phyloP scores from a whole-genome alignment of 1,139 yeast species.

The Debaryomycetaceae sp. region DNA sequence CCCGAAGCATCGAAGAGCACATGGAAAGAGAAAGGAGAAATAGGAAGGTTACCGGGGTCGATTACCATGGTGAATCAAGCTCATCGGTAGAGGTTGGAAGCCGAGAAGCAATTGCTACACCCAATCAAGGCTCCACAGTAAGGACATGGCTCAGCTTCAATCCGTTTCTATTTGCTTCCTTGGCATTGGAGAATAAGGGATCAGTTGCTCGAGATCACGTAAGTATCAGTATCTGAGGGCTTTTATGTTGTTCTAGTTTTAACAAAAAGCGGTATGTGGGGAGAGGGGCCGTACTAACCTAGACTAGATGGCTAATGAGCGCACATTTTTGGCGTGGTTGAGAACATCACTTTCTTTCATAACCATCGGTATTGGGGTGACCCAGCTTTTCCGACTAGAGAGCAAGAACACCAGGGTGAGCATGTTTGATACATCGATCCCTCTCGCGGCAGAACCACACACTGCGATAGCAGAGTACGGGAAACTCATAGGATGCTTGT shows the following conservation, averaged over 20 bases:
- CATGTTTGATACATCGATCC: constrained; percentile 12
- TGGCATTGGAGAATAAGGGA: constrained; percentile 43
- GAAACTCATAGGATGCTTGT: constrained; percentile 35
- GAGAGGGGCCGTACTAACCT: constrained; percentile 5
- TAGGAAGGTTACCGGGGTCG: not conserved
- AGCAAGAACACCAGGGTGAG: constrained; percentile 16
- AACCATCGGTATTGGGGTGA: constrained; percentile 41
- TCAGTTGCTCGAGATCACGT: constrained; percentile 49
- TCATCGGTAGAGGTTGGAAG: not conserved
- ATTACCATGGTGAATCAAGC: not conserved
- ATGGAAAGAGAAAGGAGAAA: not conserved
- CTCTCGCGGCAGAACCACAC: constrained; percentile 7
- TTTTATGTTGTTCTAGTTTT: not conserved
- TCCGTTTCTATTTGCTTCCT: constrained; percentile 16
- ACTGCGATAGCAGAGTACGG: constrained; percentile 23
- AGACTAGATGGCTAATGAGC: constrained; percentile 61
- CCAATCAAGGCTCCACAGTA: not conserved
- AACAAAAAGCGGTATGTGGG: not conserved
- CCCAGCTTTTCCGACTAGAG: constrained; percentile 39
- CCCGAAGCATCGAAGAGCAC: not conserved
- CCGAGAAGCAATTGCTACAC: not conserved
- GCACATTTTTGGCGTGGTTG: constrained; percentile 76
- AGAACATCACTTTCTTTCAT: constrained; percentile 52
- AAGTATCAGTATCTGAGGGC: constrained; percentile 5
- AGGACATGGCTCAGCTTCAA: not conserved